Evolutionary conservation across 257 asterid species (phyloP).

Genomic region (Solanum okadae): DNA sequence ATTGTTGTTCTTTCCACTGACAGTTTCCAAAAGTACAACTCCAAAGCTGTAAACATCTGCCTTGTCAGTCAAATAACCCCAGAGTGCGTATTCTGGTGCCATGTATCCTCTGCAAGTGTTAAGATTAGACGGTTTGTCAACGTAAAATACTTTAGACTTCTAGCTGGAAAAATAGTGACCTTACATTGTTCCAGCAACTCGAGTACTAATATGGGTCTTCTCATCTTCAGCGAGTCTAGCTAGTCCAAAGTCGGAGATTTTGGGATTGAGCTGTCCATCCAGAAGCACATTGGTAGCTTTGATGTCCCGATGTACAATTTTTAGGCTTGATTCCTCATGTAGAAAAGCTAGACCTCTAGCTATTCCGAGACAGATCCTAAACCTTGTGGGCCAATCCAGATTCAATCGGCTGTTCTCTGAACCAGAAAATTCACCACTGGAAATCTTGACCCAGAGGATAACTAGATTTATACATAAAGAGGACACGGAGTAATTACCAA

Average conservation of each 20-base stretch:
- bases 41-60: conserved; percentile 36
- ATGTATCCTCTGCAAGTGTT: too few species aligned
- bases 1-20: conserved; percentile 18
- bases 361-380: conserved; percentile 18
- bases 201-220: conserved; percentile 24
- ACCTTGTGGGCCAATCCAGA: conserved; percentile 27
- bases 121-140: background rate
- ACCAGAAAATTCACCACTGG: conserved; percentile 3
- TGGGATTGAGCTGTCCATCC: conserved; percentile 18
- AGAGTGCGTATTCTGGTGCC: too few species aligned
- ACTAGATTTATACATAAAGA: background rate
- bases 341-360: conserved; percentile 33
- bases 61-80: conserved; percentile 26
- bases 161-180: background rate
- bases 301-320: conserved; percentile 27
- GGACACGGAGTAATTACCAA: conserved; percentile 23
- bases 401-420: conserved; percentile 14
- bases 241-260: conserved; percentile 30
- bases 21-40: conserved; percentile 24
- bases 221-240: conserved; percentile 23
- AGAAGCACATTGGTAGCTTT: conserved; percentile 26
- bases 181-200: conserved; percentile 17
- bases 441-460: background rate
- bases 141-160: background rate
- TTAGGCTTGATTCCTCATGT: conserved; percentile 23